These are phyloP conservation scores for Candida sphagnicola DNA, from an alignment of 805 yeast species.

Conservation along the genomic window DNA sequence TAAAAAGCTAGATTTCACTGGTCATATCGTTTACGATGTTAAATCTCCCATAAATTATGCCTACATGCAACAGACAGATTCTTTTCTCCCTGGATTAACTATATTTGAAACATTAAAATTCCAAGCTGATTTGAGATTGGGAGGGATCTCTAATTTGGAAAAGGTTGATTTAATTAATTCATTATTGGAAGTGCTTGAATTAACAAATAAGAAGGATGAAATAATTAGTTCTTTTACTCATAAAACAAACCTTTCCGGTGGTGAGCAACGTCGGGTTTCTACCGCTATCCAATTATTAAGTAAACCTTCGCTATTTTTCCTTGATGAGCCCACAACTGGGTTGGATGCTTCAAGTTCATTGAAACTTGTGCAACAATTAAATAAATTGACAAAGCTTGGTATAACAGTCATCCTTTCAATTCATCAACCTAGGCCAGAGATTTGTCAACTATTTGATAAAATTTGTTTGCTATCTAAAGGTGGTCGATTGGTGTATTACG, in stretches of 20 bases:
- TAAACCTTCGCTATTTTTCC: constrained; percentile 70
- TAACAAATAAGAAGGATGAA: constrained; percentile 54
- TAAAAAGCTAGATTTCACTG: constrained; percentile 38
- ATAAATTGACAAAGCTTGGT: constrained; percentile 50
- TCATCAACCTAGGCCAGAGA: constrained; percentile 83
- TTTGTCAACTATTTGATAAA: constrained; percentile 62
- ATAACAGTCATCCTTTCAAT: constrained; percentile 72
- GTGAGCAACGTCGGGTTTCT: constrained; percentile 75
- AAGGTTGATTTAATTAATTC: constrained; percentile 52
- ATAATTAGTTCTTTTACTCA: constrained; percentile 42
- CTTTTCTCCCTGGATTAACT: constrained; percentile 66
- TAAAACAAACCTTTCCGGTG: constrained; percentile 69
- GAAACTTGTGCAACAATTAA: constrained; percentile 56
- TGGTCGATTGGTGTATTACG: constrained; percentile 48
- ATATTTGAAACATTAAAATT: constrained; percentile 65
- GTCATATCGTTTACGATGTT: constrained; percentile 33
- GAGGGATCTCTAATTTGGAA: constrained; percentile 41
- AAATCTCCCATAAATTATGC: constrained; percentile 37
- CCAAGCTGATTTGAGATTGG: constrained; percentile 69
- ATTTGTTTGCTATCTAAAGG: constrained; percentile 61
- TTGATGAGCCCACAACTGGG: constrained; percentile 90
- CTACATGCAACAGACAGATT: constrained; percentile 74
- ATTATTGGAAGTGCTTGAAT: constrained; percentile 59
- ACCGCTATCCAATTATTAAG: constrained; percentile 74
- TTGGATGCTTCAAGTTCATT: constrained; percentile 76